Conservation (phyloP, 176 grass and related monocot species). For the Aegilops speltoides region DNA sequence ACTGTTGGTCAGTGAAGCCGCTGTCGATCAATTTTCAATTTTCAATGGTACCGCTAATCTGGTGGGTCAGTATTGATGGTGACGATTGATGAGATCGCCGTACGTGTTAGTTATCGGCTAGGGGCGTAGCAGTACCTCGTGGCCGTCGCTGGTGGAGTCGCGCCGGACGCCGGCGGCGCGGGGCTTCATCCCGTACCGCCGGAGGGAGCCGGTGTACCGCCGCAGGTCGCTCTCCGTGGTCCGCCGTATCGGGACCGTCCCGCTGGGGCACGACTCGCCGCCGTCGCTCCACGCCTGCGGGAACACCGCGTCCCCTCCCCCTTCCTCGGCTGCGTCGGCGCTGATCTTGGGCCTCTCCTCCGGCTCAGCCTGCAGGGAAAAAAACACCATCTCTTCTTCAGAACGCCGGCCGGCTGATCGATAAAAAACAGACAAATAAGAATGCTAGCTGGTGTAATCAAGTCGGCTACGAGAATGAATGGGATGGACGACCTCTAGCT, state of each 20-base stretch:
- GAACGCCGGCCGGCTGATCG: background rate
- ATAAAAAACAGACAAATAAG: background rate
- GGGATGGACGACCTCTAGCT: slow-evolving; percentile 43
- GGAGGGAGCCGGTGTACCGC: slow-evolving; percentile 38
- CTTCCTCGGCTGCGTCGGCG: background rate
- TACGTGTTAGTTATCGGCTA: background rate
- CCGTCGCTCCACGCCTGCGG: slow-evolving; percentile 65
- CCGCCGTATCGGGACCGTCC: slow-evolving; percentile 63
- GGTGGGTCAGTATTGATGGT: background rate
- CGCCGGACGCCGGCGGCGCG: slow-evolving; percentile 39
- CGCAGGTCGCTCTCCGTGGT: slow-evolving; percentile 54
- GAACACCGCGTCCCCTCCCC: background rate
- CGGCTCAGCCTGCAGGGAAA: slow-evolving; percentile 47
- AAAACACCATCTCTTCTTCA: background rate
- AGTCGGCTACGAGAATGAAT: too few species aligned
- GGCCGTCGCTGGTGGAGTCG: slow-evolving; percentile 72
- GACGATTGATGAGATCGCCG: background rate
- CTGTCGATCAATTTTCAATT: background rate
- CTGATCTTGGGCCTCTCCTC: slow-evolving; percentile 22
- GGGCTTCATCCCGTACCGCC: slow-evolving; percentile 70
- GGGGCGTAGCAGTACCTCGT: too few species aligned
- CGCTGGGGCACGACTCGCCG: slow-evolving; percentile 52
- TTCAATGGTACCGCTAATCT: background rate
- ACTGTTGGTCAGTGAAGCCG: slow-evolving; percentile 5
- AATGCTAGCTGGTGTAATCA: too few species aligned